Base-by-base conservation (phyloP, 1,284 basidiomycete species). In the Heterobasidion irregulare region DNA sequence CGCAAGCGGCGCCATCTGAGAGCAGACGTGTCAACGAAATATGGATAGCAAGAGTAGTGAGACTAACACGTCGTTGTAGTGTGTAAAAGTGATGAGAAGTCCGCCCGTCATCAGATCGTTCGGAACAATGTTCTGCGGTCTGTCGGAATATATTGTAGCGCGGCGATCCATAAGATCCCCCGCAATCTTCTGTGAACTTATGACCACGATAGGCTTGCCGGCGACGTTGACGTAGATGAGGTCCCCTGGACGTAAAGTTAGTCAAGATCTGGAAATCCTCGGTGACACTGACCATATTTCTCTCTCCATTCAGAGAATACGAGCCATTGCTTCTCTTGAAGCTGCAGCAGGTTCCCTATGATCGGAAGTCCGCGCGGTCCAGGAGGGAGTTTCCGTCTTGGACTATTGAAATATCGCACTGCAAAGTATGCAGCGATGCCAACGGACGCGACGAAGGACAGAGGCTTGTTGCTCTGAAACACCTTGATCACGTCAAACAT, bases 101-200 rank as follows among this genome's bases (percentile, higher is more conserved):
- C 54, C 54, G 26, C 51, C 18, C 0, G 54, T 53, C 38, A 53
- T 32, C 9, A 55, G 18, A 6, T 57, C 53, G 7, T 35, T 45
- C 4, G 47, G 45, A 10, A 55, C 46, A 8, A 55, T 52, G 36
- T 35, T 35, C 18, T 12, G 57, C 2, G 64, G 63, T 10, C 65
- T 47, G 43, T 63, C 64, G 2, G 61, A 62, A 44, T 62, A 63
- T 19, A 59, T 56, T 5, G 56, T 38, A 12, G 59, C 58, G n/a
- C 61, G 57, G 36, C 62, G 62, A 15, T 65, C 64, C 38, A 65
- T 53, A 2, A 65, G 53, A 16, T 65, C 64, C 15, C 50, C 50
- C 41, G 61, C 59, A 6, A 60, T 58, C 18, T 60, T 56, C 10
- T 55, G 48, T 8, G 60, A 62, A 33, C 62, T 64, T n/a, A 67